Evolutionary conservation across 2,329 filamentous ascomycete species (phyloP).

Genomic region (Ceratocystis cubensis): DNA sequence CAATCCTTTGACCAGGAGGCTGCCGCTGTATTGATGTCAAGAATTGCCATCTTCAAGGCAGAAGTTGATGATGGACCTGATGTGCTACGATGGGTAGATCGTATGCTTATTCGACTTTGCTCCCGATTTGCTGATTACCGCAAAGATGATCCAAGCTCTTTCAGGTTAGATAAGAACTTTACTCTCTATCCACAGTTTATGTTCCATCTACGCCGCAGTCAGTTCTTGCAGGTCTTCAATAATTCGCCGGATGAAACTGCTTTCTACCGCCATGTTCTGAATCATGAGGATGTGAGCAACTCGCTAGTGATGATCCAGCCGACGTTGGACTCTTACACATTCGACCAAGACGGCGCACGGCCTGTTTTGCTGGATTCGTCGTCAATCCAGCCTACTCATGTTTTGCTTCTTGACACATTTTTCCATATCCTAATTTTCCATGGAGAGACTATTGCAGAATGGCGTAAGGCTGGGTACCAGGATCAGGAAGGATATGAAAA

Average conservation of each 20-base stretch:
- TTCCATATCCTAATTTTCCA: constrained; percentile 99
- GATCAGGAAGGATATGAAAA: constrained; percentile 98
- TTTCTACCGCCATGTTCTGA: constrained; percentile 95
- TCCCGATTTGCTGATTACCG: constrained; percentile 95
- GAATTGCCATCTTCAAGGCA: constrained; percentile 96
- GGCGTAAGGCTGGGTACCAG: constrained; percentile 95
- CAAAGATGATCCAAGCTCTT: constrained; percentile 95
- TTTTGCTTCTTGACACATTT: constrained; percentile 92
- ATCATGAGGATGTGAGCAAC: constrained; percentile 94
- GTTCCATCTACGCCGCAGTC: constrained; percentile 94
- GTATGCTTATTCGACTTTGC: constrained; percentile 94
- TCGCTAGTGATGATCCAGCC: constrained; percentile 98
- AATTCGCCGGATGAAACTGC: constrained; percentile 98
- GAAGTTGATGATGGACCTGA: constrained; percentile 98
- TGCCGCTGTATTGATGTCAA: constrained; percentile 94
- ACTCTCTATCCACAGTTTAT: constrained; percentile 98
- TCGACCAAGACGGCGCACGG: constrained; percentile 84
- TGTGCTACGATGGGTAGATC: constrained; percentile 92
- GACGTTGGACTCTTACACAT: constrained; percentile 91
- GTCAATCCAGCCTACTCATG: constrained; percentile 87
- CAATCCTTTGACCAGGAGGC: constrained; percentile 98
- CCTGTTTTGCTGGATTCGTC: constrained; percentile 94
- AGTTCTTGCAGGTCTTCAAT: constrained; percentile 98
- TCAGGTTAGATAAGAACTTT: constrained; percentile 96
- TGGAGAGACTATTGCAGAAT: constrained; percentile 93